Evolutionary conservation across 257 asterid species (phyloP).

Genomic region (Cordia subcordata): DNA sequence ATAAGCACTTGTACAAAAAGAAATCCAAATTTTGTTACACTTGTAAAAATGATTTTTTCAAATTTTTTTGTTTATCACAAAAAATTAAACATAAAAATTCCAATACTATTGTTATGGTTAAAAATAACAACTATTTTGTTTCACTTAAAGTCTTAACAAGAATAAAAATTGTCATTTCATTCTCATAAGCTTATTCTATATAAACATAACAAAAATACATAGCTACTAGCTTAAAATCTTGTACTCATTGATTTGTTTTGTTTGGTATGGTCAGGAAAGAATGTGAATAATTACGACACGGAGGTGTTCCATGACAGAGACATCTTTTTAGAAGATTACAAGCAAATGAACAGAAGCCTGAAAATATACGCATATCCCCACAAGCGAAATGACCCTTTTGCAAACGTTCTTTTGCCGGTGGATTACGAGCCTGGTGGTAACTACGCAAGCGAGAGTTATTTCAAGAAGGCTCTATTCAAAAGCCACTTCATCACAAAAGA

Average conservation of each 20-base stretch:
- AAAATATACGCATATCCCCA: conserved; percentile 77
- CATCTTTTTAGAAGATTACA: conserved; percentile 49
- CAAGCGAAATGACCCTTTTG: conserved; percentile 47
- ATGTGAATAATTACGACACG: conserved; percentile 6
- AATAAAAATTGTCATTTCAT: too few relatives aligned
- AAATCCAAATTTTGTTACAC: too few relatives aligned
- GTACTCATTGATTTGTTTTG: neutral
- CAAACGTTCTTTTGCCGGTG: conserved; percentile 50
- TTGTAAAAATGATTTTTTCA: too few relatives aligned
- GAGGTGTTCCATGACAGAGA: conserved; percentile 50
- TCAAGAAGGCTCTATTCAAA: conserved; percentile 59
- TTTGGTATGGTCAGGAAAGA: conserved; percentile 16
- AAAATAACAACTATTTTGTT: too few relatives aligned
- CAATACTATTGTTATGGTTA: too few relatives aligned
- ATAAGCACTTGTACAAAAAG: too few relatives aligned
- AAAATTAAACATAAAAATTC: too few relatives aligned
- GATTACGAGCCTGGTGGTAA: conserved; percentile 54
- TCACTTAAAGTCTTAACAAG: too few relatives aligned
- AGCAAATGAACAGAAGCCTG: conserved; percentile 52
- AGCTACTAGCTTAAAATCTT: too few relatives aligned
- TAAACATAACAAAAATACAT: too few relatives aligned
- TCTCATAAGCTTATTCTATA: too few relatives aligned
- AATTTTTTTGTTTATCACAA: too few relatives aligned
- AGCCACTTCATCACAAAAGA: conserved; percentile 67
- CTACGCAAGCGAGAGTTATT: conserved; percentile 91